Conservation (phyloP, 2,329 filamentous ascomycete species). For the Helotiales sp. region DNA sequence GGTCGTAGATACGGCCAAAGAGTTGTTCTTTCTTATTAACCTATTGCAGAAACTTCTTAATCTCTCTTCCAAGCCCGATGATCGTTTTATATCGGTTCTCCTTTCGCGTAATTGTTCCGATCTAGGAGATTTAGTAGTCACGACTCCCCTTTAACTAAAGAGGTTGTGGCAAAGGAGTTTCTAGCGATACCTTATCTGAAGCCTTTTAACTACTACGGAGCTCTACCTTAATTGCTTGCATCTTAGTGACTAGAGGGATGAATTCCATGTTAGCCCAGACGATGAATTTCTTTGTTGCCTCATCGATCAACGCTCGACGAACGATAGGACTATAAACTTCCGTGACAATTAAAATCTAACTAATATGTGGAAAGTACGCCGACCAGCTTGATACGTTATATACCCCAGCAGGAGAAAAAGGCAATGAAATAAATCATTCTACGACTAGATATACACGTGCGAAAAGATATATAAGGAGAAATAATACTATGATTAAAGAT, state of each 20-base stretch:
- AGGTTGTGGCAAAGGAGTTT: constrained; percentile 22
- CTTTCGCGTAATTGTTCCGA: constrained; percentile 33
- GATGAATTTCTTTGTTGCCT: constrained; percentile 69
- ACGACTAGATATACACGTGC: no score
- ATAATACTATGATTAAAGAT: no score
- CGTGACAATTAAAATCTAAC: no score
- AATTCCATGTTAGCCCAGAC: constrained; percentile 51
- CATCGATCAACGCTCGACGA: constrained; percentile 63
- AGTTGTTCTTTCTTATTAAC: constrained; percentile 48
- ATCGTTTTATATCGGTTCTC: constrained; percentile 37
- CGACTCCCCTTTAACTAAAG: constrained; percentile 31
- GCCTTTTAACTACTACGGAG: constrained; percentile 23
- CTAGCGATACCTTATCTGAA: constrained; percentile 23
- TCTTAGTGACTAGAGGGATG: constrained; percentile 33
- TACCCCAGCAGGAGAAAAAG: no score
- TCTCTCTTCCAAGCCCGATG: constrained; percentile 39
- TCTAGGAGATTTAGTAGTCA: constrained; percentile 37
- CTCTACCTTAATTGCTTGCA: constrained; percentile 35
- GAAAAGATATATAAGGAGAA: no score
- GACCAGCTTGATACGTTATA: no score
- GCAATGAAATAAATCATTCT: no score
- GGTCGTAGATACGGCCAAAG: constrained; percentile 44
- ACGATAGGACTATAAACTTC: constrained; percentile 70
- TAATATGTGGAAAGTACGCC: no score
- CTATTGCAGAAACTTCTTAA: constrained; percentile 41